These are phyloP conservation scores for Calonectria leucothoes DNA, from an alignment of 2,329 filamentous ascomycete species.

Conservation along the genomic window DNA sequence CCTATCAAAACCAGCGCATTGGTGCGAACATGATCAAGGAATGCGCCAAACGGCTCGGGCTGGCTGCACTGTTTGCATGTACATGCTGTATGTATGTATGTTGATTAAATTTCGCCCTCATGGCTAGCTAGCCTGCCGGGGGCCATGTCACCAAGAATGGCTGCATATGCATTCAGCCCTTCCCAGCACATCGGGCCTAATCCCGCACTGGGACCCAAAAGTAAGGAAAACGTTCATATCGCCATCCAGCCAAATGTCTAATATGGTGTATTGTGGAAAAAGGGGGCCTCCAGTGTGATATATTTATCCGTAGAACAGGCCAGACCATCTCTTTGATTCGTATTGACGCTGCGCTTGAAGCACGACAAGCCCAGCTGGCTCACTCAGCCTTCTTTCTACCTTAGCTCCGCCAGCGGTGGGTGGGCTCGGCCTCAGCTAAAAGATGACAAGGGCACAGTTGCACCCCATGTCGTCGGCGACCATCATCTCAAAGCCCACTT, in stretches of 20 bases:
- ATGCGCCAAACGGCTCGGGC: background rate
- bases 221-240: background rate
- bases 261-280: background rate
- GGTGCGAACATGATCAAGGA: background rate
- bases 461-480: background rate
- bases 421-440: background rate
- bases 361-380: background rate
- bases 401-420: background rate
- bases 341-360: background rate
- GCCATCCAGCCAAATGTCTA: background rate
- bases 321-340: background rate
- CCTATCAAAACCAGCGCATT: background rate
- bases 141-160: background rate
- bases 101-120: background rate
- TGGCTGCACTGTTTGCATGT: background rate
- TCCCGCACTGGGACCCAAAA: background rate
- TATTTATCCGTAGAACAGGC: background rate
- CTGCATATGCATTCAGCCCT: background rate
- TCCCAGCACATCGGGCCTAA: background rate
- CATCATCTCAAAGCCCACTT: conserved; percentile 8
- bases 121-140: background rate
- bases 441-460: background rate
- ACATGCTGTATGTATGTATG: background rate
- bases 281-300: background rate
- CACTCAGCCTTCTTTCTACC: background rate